Base-by-base conservation (phyloP, 345 rosid genomes). In the Trapa bicornis region DNA sequence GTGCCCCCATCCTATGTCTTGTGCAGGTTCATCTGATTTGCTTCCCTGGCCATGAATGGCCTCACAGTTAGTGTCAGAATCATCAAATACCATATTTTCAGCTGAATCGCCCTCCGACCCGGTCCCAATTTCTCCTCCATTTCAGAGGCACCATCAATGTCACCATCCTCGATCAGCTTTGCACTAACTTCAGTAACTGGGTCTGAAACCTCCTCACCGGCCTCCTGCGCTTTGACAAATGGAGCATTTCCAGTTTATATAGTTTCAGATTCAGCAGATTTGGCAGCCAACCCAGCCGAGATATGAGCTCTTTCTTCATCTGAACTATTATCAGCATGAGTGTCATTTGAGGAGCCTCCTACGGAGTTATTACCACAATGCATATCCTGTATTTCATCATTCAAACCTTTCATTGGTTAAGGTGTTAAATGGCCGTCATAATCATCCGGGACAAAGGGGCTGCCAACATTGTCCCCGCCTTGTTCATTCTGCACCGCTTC, bases 331-430 rank as follows among this genome's bases (percentile, higher is more conserved):
- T 3, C 43, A 41, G 7, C 43, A 41, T 41, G 1, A 41, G 6
- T 41, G 7, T 41, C 43, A 41, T 41, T 41, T 41, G 43, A 41
- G 43, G 43, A 41, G 7, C 43, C 43, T 41, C 43, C 43, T 41
- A 8, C 4, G 43, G 43, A 41, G 43, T 41, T 41, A 41, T 8
- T 41, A 41, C 29, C 83, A 36, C 71, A 73, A 66, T 74, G 68
- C 47, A 70, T 13, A 9, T 68, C 66, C 43, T 66, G 77, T 53
- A 47, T 68, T 72, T 71, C 81, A 64, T 67, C 77, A 72, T 75
- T 71, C 53, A 57, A 3, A 36, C 32, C 61, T 8, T 5, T 15
- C 11, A 58, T 80, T 57, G 67, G 71, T 74, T 68, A 65, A 45
- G 79, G 65, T 10, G 78, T 75, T 67, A 77, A 72, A 73, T 52